phyloP scores from a whole-genome alignment of 2,329 filamentous ascomycete species.

The Aureobasidium sp. region DNA sequence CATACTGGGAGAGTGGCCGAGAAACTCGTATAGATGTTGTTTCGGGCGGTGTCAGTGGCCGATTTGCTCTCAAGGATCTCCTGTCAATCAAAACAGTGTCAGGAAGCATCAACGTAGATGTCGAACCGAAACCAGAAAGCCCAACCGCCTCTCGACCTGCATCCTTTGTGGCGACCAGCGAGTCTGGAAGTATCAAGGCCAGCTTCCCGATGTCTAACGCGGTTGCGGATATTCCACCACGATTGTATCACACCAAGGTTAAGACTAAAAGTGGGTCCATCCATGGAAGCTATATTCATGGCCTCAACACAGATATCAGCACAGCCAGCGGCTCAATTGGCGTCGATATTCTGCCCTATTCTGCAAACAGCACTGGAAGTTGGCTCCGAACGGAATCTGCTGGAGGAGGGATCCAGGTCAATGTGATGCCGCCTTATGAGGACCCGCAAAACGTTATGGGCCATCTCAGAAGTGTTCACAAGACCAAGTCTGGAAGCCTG shows the following conservation, averaged over 20 bases:
- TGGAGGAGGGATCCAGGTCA: slow-evolving; percentile 29
- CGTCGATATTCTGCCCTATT: slow-evolving; percentile 30
- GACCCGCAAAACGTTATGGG: slow-evolving; percentile 21
- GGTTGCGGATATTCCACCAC: slow-evolving; percentile 28
- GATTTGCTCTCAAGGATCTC: slow-evolving; percentile 33
- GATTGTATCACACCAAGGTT: slow-evolving; percentile 35
- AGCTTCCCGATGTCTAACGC: slow-evolving; percentile 22
- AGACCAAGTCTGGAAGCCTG: slow-evolving; percentile 28
- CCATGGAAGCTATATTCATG: slow-evolving; percentile 34
- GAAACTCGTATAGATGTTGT: slow-evolving; percentile 33
- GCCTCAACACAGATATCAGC: slow-evolving; percentile 29
- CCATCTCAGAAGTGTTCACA: slow-evolving; percentile 29
- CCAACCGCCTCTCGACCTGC: slow-evolving; percentile 26
- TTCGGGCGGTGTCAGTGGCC: slow-evolving; percentile 35
- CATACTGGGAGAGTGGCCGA: slow-evolving; percentile 27
- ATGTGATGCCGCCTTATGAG: slow-evolving; percentile 28
- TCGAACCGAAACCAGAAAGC: slow-evolving; percentile 31
- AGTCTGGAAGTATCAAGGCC: slow-evolving; percentile 31
- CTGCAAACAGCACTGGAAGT: slow-evolving; percentile 21
- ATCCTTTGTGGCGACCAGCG: slow-evolving; percentile 28
- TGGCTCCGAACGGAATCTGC: slow-evolving; percentile 28
- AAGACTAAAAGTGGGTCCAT: slow-evolving; percentile 32
- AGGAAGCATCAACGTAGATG: slow-evolving; percentile 34
- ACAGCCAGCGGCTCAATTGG: slow-evolving; percentile 32
- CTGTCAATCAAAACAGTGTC: slow-evolving; percentile 33